phyloP scores from a whole-genome alignment of 2,329 filamentous ascomycete species.

The Sporothrix phasma region DNA sequence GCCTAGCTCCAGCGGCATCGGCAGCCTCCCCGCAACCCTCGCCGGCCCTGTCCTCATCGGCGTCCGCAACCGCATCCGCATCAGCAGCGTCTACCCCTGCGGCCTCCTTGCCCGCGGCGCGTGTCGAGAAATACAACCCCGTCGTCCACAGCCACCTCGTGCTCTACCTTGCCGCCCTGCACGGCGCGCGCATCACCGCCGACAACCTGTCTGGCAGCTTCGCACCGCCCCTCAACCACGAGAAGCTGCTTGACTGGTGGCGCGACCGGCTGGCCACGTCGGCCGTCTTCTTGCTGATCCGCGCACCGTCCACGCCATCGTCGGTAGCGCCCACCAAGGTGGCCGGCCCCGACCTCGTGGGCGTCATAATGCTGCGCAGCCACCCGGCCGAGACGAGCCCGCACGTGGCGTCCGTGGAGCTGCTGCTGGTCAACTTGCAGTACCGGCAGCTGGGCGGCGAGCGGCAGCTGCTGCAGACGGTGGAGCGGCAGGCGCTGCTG shows the following conservation, averaged over 20 bases:
- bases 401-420: conserved; percentile 46
- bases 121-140: conserved; percentile 31
- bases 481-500: conserved; percentile 44
- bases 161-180: conserved; percentile 47
- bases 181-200: conserved; percentile 48
- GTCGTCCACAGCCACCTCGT: conserved; percentile 41
- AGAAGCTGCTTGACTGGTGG: conserved; percentile 50
- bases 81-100: neutral
- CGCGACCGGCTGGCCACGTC: conserved; percentile 41
- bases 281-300: conserved; percentile 42
- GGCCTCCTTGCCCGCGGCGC: neutral
- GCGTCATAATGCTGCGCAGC: conserved; percentile 45
- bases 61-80: too few relatives aligned
- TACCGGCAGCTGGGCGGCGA: conserved; percentile 44
- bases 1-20: too few relatives aligned
- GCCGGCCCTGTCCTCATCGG: too few relatives aligned
- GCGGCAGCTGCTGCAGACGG: conserved; percentile 37
- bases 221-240: conserved; percentile 46
- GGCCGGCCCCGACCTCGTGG: conserved; percentile 40
- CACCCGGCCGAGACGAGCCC: conserved; percentile 45
- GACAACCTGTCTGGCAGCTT: conserved; percentile 49
- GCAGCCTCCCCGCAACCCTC: too few relatives aligned
- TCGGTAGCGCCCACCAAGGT: conserved; percentile 25
- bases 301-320: conserved; percentile 21
- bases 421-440: conserved; percentile 45